Percentiles rank a stretch among this genome's conserved stretches.
Conservation (phyloP, 2,329 filamentous ascomycete genomes). For the Pyrenochaeta sp. region DNA sequence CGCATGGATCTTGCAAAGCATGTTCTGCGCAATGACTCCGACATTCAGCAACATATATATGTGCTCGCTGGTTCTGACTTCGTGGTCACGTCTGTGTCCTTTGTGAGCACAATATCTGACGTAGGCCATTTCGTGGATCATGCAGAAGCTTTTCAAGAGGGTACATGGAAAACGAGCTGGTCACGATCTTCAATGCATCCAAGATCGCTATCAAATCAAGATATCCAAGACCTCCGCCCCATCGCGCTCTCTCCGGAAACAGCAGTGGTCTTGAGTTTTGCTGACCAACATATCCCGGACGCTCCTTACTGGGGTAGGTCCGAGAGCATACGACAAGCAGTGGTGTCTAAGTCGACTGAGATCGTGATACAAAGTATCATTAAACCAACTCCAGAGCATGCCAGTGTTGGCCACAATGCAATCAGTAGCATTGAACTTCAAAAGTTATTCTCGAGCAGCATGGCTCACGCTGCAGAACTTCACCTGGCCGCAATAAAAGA, state of each 20-base stretch:
- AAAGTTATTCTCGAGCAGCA: constrained; percentile 7
- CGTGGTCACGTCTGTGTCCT: constrained; percentile 10
- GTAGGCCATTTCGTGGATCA: constrained; percentile 11
- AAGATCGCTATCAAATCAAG: constrained; percentile 5
- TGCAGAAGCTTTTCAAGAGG: constrained; percentile 12
- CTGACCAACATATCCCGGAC: constrained; percentile 9
- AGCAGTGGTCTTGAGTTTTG: constrained; percentile 2
- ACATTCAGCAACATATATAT: constrained; percentile 14
- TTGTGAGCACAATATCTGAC: constrained; percentile 11
- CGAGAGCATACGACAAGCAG: constrained; percentile 9
- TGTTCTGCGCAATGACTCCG: constrained; percentile 3
- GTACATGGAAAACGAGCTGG: constrained; percentile 10
- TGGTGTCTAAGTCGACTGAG: constrained; percentile 14
- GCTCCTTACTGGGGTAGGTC: constrained; percentile 8
- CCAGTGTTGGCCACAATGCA: neutral
- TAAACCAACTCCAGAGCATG: neutral
- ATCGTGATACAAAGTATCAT: constrained; percentile 8
- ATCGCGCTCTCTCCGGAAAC: neutral
- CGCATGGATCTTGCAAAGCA: constrained; percentile 15
- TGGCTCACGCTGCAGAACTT: constrained; percentile 2
- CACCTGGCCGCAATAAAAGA: neutral
- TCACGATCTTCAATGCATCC: constrained; percentile 17
- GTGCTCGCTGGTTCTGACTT: constrained; percentile 12
- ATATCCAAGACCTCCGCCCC: constrained; percentile 10
- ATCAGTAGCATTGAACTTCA: constrained; percentile 1